phyloP scores from a whole-genome alignment of 257 asterid genomes.

The Solanum clarkiae region DNA sequence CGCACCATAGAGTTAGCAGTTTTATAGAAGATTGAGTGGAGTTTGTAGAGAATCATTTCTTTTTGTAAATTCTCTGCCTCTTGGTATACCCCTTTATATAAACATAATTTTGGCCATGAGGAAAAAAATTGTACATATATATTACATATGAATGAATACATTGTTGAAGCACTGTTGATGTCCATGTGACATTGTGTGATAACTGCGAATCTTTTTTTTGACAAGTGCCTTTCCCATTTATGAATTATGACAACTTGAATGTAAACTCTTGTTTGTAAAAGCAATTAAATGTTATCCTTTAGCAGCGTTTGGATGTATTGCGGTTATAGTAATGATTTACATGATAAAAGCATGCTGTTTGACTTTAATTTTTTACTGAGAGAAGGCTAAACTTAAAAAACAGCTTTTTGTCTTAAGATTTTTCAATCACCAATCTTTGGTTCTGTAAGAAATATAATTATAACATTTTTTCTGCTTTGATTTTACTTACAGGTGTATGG shows the following conservation, averaged over 20 bases:
- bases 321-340: background rate
- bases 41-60: background rate
- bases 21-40: background rate
- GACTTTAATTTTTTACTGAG: background rate
- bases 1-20: background rate
- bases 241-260: background rate
- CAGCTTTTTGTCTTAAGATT: background rate
- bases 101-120: background rate
- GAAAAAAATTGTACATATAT: background rate
- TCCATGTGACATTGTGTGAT: background rate
- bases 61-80: background rate
- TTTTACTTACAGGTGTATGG: constrained; percentile 67
- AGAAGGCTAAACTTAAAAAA: background rate
- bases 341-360: background rate
- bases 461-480: background rate
- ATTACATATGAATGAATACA: background rate
- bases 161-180: background rate
- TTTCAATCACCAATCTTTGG: background rate
- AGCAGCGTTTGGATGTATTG: background rate
- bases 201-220: background rate
- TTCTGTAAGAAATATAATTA: background rate
- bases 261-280: background rate
- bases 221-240: background rate
- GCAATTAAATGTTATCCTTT: background rate
- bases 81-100: background rate